Evolutionary conservation across 1,139 yeast genomes (phyloP).

Genomic region (Komagataea norvegica): DNA sequence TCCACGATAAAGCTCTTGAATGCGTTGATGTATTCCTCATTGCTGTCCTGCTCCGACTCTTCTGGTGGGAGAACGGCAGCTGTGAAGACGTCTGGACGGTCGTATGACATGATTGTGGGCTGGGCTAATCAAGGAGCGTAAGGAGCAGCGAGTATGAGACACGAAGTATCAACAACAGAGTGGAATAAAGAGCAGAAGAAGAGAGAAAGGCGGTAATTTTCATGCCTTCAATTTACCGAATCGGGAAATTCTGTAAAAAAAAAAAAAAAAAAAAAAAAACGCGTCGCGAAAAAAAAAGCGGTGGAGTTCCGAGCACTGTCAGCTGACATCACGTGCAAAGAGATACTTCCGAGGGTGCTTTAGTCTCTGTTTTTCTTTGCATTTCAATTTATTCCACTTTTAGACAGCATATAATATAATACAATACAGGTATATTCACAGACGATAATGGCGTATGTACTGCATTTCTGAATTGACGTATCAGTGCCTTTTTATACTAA

Average conservation of each 20-base stretch:
- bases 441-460: slow-evolving; percentile 20
- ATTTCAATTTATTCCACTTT: no score
- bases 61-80: slow-evolving; percentile 89
- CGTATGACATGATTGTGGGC: no score
- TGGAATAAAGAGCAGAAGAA: no score
- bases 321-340: background rate
- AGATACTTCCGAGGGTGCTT: no score
- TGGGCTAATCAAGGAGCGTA: no score
- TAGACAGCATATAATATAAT: no score
- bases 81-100: slow-evolving; percentile 61
- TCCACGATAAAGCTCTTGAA: slow-evolving; percentile 81
- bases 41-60: slow-evolving; percentile 56
- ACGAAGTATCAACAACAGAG: background rate
- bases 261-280: no score
- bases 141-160: no score
- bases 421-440: background rate
- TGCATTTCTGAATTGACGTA: no score
- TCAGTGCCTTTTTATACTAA: slow-evolving; percentile 10
- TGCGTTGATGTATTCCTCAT: slow-evolving; percentile 72
- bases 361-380: no score
- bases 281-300: slow-evolving; percentile 1
- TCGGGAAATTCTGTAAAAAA: slow-evolving; percentile 8
- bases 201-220: no score
- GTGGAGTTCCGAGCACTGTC: background rate
- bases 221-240: slow-evolving; percentile 8